Evolutionary conservation across 2,329 filamentous ascomycete species (phyloP).

Genomic region (Cladophialophora chaetospira): DNA sequence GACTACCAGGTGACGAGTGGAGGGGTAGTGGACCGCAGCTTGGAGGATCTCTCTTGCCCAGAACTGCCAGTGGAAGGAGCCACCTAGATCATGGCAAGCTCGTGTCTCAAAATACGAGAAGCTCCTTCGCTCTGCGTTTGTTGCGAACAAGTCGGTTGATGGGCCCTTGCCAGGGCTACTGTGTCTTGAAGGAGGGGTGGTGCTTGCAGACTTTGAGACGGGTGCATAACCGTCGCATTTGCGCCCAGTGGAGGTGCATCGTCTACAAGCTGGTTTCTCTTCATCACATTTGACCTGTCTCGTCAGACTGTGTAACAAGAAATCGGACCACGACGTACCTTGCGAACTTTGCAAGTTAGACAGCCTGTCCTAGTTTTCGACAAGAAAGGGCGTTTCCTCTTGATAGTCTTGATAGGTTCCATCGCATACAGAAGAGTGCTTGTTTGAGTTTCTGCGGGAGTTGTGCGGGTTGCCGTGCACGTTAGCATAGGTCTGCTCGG

Average conservation of each 20-base stretch:
- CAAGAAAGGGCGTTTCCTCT: conserved; percentile 15
- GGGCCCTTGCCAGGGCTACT: background rate
- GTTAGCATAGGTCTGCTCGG: too few species aligned
- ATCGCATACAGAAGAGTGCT: background rate
- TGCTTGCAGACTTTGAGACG: background rate
- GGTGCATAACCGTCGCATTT: conserved; percentile 58
- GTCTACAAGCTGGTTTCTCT: conserved; percentile 54
- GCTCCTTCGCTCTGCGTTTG: conserved; percentile 41
- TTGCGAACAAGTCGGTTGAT: conserved; percentile 31
- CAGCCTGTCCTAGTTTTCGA: conserved; percentile 44
- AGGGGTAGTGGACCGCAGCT: conserved; percentile 49
- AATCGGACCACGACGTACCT: conserved; percentile 44
- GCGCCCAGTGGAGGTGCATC: conserved; percentile 58
- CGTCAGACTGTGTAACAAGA: conserved; percentile 1
- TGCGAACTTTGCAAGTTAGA: conserved; percentile 53
- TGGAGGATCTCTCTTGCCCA: conserved; percentile 52
- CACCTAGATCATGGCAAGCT: conserved; percentile 47
- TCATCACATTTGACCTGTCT: conserved; percentile 59
- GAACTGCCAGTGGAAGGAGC: conserved; percentile 47
- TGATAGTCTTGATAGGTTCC: conserved; percentile 6
- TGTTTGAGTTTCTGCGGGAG: background rate
- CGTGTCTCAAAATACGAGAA: conserved; percentile 47
- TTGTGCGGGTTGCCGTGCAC: background rate
- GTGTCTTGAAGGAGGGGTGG: background rate
- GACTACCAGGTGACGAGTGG: conserved; percentile 53